Evolutionary conservation across 1,284 basidiomycete species (phyloP).

Genomic region (Gomphus sp.): DNA sequence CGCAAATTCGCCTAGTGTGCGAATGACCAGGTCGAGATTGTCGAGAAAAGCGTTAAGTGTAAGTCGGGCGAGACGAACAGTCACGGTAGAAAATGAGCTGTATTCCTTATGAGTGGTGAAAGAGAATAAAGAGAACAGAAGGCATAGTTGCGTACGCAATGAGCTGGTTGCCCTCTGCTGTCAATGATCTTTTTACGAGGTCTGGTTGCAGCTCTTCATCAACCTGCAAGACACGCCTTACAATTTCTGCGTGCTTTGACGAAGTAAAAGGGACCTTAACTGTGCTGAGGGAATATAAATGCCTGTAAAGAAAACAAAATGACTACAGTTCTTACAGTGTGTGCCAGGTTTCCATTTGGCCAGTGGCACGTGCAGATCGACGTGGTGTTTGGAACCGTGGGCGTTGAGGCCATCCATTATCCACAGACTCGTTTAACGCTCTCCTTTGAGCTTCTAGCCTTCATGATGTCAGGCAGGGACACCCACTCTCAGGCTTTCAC

Average conservation of each 20-base stretch:
- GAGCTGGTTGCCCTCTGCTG: slow-evolving; percentile 54
- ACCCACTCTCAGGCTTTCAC: slow-evolving; percentile 37
- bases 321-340: neutral
- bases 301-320: neutral
- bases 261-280: slow-evolving; percentile 72
- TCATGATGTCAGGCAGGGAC: neutral
- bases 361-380: neutral
- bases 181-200: slow-evolving; percentile 62
- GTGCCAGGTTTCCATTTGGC: neutral
- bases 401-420: neutral
- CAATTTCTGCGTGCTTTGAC: slow-evolving; percentile 64
- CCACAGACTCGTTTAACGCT: neutral
- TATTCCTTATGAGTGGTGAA: slow-evolving; percentile 8
- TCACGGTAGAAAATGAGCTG: slow-evolving; percentile 67
- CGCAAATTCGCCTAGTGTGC: slow-evolving; percentile 74
- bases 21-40: slow-evolving; percentile 74
- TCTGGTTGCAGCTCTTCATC: slow-evolving; percentile 76
- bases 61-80: slow-evolving; percentile 74
- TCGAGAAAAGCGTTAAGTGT: slow-evolving; percentile 80
- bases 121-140: neutral
- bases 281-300: slow-evolving; percentile 32
- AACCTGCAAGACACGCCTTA: slow-evolving; percentile 74
- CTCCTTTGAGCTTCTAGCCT: neutral
- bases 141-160: slow-evolving; percentile 45
- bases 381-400: neutral